Evolutionary conservation across 179 eudicot genomes (phyloP).

Genomic region (Patellifolia procumbens): DNA sequence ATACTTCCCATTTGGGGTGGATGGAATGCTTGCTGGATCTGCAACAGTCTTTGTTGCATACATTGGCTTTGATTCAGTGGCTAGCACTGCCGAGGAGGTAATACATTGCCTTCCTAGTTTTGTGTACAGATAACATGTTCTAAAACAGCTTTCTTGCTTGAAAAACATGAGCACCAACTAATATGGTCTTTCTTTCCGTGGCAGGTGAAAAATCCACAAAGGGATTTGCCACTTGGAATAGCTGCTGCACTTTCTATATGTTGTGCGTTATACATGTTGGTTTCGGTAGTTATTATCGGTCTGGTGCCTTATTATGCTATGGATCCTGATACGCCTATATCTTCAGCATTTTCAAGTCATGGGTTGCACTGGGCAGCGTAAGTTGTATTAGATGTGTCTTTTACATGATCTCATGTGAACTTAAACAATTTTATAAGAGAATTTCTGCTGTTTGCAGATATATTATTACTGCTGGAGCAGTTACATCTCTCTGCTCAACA

Average conservation of each 20-base stretch:
- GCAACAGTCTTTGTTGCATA: slow-evolving; percentile 94
- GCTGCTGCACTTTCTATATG: slow-evolving; percentile 80
- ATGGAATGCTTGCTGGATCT: slow-evolving; percentile 98
- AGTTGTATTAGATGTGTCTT: slow-evolving; percentile 33
- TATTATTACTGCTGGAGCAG: slow-evolving; percentile 77
- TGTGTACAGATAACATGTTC: not conserved
- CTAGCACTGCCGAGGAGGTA: slow-evolving; percentile 98
- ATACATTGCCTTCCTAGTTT: not conserved
- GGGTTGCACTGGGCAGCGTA: slow-evolving; percentile 98
- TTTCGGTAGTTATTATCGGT: slow-evolving; percentile 85
- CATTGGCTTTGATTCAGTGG: slow-evolving; percentile 94
- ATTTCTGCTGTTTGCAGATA: slow-evolving; percentile 48
- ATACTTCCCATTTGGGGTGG: slow-evolving; percentile 77
- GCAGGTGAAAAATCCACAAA: slow-evolving; percentile 90
- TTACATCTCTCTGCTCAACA: slow-evolving; percentile 87
- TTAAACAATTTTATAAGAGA: not conserved
- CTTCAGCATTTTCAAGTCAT: slow-evolving; percentile 84
- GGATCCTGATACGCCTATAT: slow-evolving; percentile 98
- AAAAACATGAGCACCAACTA: not conserved
- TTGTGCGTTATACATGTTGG: slow-evolving; percentile 83
- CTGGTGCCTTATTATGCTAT: slow-evolving; percentile 85
- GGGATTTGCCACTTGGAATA: slow-evolving; percentile 90
- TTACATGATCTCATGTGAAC: not conserved
- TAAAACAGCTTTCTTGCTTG: slow-evolving; percentile 5
- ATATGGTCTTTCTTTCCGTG: slow-evolving; percentile 1